Conservation (phyloP, 2,329 filamentous ascomycete species). For the Pseudogymnoascus sp. region DNA sequence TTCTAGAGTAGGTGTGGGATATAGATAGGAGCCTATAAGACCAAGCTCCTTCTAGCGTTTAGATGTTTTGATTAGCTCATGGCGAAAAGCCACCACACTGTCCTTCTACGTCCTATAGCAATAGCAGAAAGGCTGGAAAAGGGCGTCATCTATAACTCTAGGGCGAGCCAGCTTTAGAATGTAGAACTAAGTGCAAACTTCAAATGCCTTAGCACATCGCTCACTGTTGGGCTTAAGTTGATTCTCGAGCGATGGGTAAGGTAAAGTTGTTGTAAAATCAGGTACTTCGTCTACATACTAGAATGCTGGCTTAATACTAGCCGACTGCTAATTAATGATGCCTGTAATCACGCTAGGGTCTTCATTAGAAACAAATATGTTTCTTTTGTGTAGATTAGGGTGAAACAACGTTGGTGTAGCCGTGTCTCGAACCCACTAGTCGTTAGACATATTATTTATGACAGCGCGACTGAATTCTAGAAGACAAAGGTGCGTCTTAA, state of each 20-base stretch:
- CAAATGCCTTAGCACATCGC: conserved; percentile 30
- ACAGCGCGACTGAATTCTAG: conserved; percentile 27
- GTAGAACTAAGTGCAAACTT: conserved; percentile 27
- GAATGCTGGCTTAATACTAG: conserved; percentile 35
- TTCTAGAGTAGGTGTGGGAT: conserved; percentile 13
- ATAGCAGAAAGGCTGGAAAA: conserved; percentile 35
- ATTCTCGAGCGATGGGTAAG: conserved; percentile 19
- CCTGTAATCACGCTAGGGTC: too few relatives aligned
- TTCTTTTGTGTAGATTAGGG: conserved; percentile 30
- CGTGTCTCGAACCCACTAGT: conserved; percentile 25
- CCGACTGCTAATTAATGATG: conserved; percentile 39
- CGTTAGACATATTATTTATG: conserved; percentile 26
- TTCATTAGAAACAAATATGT: too few relatives aligned
- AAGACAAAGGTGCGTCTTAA: conserved; percentile 30
- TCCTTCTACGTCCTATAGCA: conserved; percentile 37
- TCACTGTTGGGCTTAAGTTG: conserved; percentile 23
- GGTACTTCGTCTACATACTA: conserved; percentile 33
- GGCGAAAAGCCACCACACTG: conserved; percentile 32
- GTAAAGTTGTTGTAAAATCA: conserved; percentile 32
- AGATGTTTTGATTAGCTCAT: conserved; percentile 36
- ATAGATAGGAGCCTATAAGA: conserved; percentile 29
- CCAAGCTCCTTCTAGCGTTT: conserved; percentile 34
- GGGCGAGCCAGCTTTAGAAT: conserved; percentile 28
- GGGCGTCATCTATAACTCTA: conserved; percentile 31
- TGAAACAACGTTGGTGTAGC: conserved; percentile 32